Evolutionary conservation across 805 yeast species (phyloP).

Genomic region (Saccharomyces paradoxus): DNA sequence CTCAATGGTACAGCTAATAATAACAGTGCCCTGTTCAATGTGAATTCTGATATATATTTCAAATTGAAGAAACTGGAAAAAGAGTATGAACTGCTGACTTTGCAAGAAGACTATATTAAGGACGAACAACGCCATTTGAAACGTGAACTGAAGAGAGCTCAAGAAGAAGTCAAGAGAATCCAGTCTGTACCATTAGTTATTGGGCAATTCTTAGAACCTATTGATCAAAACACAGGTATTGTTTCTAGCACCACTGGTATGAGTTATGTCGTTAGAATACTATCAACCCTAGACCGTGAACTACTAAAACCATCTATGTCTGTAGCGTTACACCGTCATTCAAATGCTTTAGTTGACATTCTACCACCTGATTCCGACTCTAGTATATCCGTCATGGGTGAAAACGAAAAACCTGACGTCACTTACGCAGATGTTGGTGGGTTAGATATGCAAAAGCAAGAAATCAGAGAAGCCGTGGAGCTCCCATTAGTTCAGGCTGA

Average conservation of each 20-base stretch:
- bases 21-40: constrained; percentile 10
- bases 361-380: constrained; percentile 98
- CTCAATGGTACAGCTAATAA: constrained; percentile 16
- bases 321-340: constrained; percentile 96
- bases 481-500: constrained; percentile 94
- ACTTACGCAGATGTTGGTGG: constrained; percentile 98
- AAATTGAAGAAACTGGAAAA: constrained; percentile 83
- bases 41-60: constrained; percentile 59
- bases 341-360: constrained; percentile 94
- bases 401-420: constrained; percentile 85
- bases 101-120: constrained; percentile 95
- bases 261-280: constrained; percentile 89
- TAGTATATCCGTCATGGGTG: constrained; percentile 87
- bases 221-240: constrained; percentile 92
- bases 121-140: constrained; percentile 96
- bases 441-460: constrained; percentile 97
- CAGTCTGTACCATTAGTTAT: constrained; percentile 96
- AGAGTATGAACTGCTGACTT: constrained; percentile 70
- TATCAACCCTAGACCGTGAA: constrained; percentile 92
- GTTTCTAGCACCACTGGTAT: constrained; percentile 97
- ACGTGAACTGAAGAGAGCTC: constrained; percentile 90
- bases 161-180: constrained; percentile 95
- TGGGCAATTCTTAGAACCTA: constrained; percentile 96
- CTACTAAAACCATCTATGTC: constrained; percentile 88
- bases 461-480: constrained; percentile 96